Evolutionary conservation across 2,329 filamentous ascomycete genomes (phyloP), one percentile per base, ranked within the genome.

Genomic region (Penicillium sp.): DNA sequence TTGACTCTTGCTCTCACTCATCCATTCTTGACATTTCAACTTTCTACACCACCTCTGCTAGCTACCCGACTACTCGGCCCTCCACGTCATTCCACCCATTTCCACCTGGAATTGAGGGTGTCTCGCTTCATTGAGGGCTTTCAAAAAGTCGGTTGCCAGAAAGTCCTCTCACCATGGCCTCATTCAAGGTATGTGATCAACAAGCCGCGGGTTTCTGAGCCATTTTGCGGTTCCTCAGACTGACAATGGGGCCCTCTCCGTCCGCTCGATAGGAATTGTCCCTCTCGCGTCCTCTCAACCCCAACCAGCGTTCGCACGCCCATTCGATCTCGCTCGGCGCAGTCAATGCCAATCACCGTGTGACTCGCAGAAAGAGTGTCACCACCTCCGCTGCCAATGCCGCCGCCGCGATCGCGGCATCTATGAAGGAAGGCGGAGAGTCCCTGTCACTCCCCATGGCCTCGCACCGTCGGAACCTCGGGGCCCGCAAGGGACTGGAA

Each of bases 331-430:
- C 91, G 48, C 81, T 87, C 52, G 83, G 83, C 60, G 83, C 87
- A 50, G 81, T 91, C 66, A 92, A 91, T 75, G 75, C 84, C 61
- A 85, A 83, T 69, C 88, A 95, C 72, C 88, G 93, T 61, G 83
- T 97, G 60, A 90, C 88, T 62, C 88, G 92, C 65, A 84, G 93
- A 63, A 97, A 97, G 81, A 96, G 91, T 73, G 90, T 95, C 67
- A 84, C 82, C 67, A 89, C 88, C 53, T 86, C 83, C 57, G 81
- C 85, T 41, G 79, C 81, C 69, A 91, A 87, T 71, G 82, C 87
- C 40, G 85, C 87, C 15, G 88, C 87, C 76, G 71, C 66, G 44
- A 66, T 72, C 32, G 72, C 92, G 55, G 86, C 87, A 28, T 87
- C 85, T 44, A 74, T 88, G 54, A 82, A 83, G 64, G 87, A 88